phyloP scores from a whole-genome alignment of 2,329 filamentous ascomycete species.

The Bipolaris gigantea region DNA sequence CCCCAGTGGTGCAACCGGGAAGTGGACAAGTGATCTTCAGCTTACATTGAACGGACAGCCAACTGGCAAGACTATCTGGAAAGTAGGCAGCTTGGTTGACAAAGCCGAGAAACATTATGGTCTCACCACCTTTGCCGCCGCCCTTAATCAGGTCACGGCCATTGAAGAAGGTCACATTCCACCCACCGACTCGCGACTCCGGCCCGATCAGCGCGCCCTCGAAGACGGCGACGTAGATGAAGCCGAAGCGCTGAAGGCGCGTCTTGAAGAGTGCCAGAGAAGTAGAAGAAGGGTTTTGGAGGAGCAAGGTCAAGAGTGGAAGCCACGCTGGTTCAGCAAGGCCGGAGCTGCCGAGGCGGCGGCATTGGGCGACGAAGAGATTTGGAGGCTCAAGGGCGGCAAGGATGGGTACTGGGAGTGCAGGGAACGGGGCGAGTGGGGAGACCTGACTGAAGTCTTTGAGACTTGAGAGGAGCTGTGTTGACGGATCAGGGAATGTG shows the following conservation, averaged over 20 bases:
- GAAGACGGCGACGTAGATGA: slow-evolving; percentile 81
- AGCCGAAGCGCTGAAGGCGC: slow-evolving; percentile 80
- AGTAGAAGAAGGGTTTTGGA: slow-evolving; percentile 74
- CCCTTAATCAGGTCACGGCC: slow-evolving; percentile 82
- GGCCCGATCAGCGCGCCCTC: slow-evolving; percentile 83
- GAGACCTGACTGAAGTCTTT: slow-evolving; percentile 59
- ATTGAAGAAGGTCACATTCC: slow-evolving; percentile 76
- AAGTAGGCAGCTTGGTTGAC: slow-evolving; percentile 73
- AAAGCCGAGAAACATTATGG: slow-evolving; percentile 82
- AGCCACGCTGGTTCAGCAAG: slow-evolving; percentile 81
- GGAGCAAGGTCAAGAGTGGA: slow-evolving; percentile 69
- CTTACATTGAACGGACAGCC: slow-evolving; percentile 64
- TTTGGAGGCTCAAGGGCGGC: slow-evolving; percentile 70
- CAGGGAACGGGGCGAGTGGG: slow-evolving; percentile 69
- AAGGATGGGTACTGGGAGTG: slow-evolving; percentile 95
- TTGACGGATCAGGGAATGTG: too few species aligned
- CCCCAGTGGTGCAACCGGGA: slow-evolving; percentile 72
- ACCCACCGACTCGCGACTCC: slow-evolving; percentile 77
- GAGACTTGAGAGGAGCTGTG: slow-evolving; percentile 28
- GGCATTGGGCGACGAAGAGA: slow-evolving; percentile 47
- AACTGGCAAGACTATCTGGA: slow-evolving; percentile 74
- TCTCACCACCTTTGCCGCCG: slow-evolving; percentile 81
- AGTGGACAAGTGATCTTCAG: slow-evolving; percentile 78
- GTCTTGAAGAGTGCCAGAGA: slow-evolving; percentile 84
- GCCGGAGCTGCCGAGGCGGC: slow-evolving; percentile 49